phyloP scores from a whole-genome alignment of 306 rosid genomes.

The Medicago ruthenica region DNA sequence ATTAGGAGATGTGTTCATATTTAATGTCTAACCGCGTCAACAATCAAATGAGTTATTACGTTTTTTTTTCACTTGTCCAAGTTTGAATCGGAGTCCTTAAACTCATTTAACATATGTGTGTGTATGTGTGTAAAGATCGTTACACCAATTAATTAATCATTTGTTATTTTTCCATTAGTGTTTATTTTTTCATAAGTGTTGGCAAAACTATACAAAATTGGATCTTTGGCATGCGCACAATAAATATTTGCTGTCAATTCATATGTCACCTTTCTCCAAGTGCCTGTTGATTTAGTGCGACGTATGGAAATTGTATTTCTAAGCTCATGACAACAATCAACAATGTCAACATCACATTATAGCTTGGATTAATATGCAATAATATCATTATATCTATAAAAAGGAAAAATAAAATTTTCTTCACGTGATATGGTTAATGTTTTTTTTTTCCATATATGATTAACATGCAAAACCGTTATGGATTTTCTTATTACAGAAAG shows the following conservation, averaged over 20 bases:
- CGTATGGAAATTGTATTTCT: constrained; percentile 25
- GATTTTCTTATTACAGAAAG: constrained; percentile 47
- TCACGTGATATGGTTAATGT: not conserved
- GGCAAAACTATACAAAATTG: not conserved
- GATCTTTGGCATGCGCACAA: not conserved
- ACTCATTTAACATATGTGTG: too few relatives aligned
- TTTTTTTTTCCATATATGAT: not conserved
- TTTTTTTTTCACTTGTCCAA: too few relatives aligned
- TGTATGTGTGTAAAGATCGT: not conserved
- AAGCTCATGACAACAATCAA: constrained; percentile 29
- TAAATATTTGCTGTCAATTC: constrained; percentile 5
- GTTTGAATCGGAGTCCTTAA: too few relatives aligned
- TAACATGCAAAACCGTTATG: not conserved
- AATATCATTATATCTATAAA: constrained; percentile 5
- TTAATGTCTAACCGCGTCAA: too few relatives aligned
- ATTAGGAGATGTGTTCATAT: too few relatives aligned
- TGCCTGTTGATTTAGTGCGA: constrained; percentile 21
- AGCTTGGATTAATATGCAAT: not conserved
- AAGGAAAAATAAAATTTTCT: not conserved
- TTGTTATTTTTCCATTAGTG: not conserved
- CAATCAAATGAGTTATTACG: too few relatives aligned
- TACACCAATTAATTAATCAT: not conserved
- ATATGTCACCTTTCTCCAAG: not conserved
- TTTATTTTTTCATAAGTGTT: not conserved
- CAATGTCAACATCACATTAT: constrained; percentile 28